These are phyloP conservation scores for Pichia thaimueangensis DNA, from an alignment of 805 yeast genomes.

Conservation along the genomic window DNA sequence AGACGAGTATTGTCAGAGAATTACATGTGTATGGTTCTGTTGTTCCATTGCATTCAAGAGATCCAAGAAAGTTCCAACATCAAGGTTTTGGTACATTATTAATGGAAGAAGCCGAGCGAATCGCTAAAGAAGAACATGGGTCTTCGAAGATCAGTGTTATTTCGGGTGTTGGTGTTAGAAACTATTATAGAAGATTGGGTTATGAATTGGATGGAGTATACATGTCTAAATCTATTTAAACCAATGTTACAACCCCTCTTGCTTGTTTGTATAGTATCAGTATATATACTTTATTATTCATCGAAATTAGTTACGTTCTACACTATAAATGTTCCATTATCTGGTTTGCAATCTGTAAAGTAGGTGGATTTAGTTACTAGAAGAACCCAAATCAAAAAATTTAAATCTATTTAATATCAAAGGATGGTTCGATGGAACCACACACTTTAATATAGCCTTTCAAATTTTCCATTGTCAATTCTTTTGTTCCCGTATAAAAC, in stretches of 20 bases:
- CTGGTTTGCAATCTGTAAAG: too few relatives aligned
- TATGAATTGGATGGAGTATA: conserved; percentile 92
- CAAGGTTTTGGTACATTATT: conserved; percentile 96
- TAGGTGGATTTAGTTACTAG: too few relatives aligned
- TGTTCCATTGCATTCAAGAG: conserved; percentile 92
- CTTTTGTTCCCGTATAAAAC: conserved; percentile 34
- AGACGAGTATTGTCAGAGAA: conserved; percentile 92
- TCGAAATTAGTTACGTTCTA: too few relatives aligned
- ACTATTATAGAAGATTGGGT: conserved; percentile 89
- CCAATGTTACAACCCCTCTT: too few relatives aligned
- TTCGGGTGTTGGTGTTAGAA: conserved; percentile 96
- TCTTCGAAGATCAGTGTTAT: conserved; percentile 87
- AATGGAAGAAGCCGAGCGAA: conserved; percentile 98
- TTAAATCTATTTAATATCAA: conserved; percentile 7
- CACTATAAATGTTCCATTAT: too few relatives aligned
- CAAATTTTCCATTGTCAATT: conserved; percentile 31
- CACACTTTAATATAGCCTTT: conserved; percentile 49
- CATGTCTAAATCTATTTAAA: conserved; percentile 67
- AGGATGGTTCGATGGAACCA: conserved; percentile 52
- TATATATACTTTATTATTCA: too few relatives aligned
- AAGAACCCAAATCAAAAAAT: neutral
- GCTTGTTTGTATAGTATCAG: too few relatives aligned
- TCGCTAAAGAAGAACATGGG: conserved; percentile 93
- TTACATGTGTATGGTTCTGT: conserved; percentile 96
- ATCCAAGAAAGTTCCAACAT: conserved; percentile 97